Base-by-base conservation (phyloP, 495 filamentous ascomycete species). In the Trichocladium antarcticum region DNA sequence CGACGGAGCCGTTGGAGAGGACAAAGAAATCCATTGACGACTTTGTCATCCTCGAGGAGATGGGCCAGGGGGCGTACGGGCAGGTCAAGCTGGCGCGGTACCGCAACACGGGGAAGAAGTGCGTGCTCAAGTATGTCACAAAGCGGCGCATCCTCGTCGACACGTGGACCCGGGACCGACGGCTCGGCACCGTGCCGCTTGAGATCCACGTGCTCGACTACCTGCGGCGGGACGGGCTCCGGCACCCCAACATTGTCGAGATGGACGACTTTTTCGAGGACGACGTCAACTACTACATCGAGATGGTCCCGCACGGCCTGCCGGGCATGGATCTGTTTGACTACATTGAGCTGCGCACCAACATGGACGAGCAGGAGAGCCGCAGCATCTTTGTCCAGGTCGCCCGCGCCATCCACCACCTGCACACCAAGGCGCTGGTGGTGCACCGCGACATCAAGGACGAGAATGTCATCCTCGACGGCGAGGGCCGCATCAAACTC, bases 231-330 rank as follows among this genome's bases (percentile, higher is more conserved):
- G 88, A 94, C 54, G 89, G 85, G 21, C 72, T 89, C 34, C 83
- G 79, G 57, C 92, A 99, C 59, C 85, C 88, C 20, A 97, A 97
- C 58, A 95, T 99, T 50, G 87, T 99, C 22, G 92, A 97, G 69
- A 97, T 99, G 93, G 80, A 84, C 31, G 89, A 93, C 50, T 99
- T 97, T 68, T 99, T 99, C 62, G 92, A 99, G 63, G 93, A 99
- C 47, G 87, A 94, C 50, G 72, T 88, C 60, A 97, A 99, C 57
- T 99, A 99, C 63, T 97, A 99, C 60, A 99, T 99, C 57, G 93
- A 97, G 60, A 98, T 97, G 92, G 73, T 85, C 6, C 92, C 92
- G 11, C 92, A 98, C 55, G 92, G 92, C 6, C 74, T 96, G 7
- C 92, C 93, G 2, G 93, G 93, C 14, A 97, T 98, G 93, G 92